Evolutionary conservation across 768 basidiomycete genomes (phyloP), one percentile per base, ranked within the genome.

Genomic region (Mycena olivaceomarginata): DNA sequence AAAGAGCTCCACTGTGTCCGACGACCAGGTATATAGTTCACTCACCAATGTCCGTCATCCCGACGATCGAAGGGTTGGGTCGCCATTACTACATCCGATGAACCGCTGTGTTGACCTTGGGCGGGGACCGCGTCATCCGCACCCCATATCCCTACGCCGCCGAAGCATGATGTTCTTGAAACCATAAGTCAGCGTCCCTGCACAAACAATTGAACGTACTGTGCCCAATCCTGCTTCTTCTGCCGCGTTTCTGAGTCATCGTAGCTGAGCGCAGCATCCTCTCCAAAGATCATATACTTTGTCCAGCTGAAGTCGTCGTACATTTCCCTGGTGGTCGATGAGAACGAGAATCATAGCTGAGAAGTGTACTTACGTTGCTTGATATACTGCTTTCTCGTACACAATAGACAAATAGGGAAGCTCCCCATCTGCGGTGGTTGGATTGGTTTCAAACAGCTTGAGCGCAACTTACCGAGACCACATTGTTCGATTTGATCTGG

Each of bases 251-350:
- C 64, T 12, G 43, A 22, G 18, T 66, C 64, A 41, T 66, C 64
- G 40, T 66, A 66, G 64, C 64, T 66, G n/a, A 66, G 9, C 10
- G 64, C 64, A 8, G 43, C 45, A 25, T 46, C 11, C 13, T 45
- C 64, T 20, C 22, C 64, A 22, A 66, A 40, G n/a, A 66, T 66
- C 64, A 66, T 66, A 41, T 66, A 66, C 64, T 66, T 66, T 22
- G 64, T 46, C 64, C 64, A 66, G 40, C 64, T 66, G 43, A 66
- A 66, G 41, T 66, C 64, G 40, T 66, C 64, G n/a, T 66, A 66
- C 22, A 66, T 41, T 41, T 66, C 64, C n/a, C 64, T 66, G 64
- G 43, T 46, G 15, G 15, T 45, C 11, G 43, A 31, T 66, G 43
- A 66, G 43, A 41, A 5, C 5, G 40, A 20, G 64, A 66, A 46